Base-by-base conservation (phyloP, 768 basidiomycete species). In the Chiua virens region DNA sequence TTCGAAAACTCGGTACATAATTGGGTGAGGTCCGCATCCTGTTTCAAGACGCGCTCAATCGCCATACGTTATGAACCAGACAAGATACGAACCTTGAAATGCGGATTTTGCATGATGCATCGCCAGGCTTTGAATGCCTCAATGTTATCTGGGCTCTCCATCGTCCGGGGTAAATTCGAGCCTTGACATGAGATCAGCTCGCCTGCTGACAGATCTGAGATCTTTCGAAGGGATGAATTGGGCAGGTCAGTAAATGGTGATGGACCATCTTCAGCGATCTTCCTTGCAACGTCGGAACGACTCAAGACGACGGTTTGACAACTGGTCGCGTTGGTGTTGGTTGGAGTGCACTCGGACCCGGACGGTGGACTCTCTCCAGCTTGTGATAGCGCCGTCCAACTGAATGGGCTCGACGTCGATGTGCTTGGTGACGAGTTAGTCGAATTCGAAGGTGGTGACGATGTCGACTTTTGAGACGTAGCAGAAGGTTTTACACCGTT, bases 61-160 rank as follows among this genome's bases (percentile, higher is more conserved):
- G 15, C 21, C 13, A 28, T 35, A 44, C 8, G 38, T 13, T 10
- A 38, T 50, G n/a, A n/a, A 50, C 30, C 25, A 50, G 53, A 48
- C 28, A 18, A 7, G 22, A 32, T 15, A 72, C 81, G 35, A 22
- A 89, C 88, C 78, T 86, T 88, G 68, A 87, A 92, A 60, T 81
- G 75, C 3, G 88, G 89, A 63, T 85, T 80, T 28, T 80, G 80
- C 20, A 82, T 86, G 59, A 93, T 87, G 59, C 74, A 85, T 57
- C 82, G 72, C 90, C 89, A 92, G 13, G 89, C 90, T 51, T 81
- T 80, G 38, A 89, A 74, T 20, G 92, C 85, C 66, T 90, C 87
- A 13, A 92, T 71, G 55, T 92, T 91, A 52, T 82, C 74, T 42
- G 87, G 85, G 61, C 77, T 88, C 71, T 84, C 79, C 55, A 77